Percentiles rank a stretch among this genome's conserved stretches.
Conservation (phyloP, 2,329 filamentous ascomycete genomes). For the Xylariaceae sp. region DNA sequence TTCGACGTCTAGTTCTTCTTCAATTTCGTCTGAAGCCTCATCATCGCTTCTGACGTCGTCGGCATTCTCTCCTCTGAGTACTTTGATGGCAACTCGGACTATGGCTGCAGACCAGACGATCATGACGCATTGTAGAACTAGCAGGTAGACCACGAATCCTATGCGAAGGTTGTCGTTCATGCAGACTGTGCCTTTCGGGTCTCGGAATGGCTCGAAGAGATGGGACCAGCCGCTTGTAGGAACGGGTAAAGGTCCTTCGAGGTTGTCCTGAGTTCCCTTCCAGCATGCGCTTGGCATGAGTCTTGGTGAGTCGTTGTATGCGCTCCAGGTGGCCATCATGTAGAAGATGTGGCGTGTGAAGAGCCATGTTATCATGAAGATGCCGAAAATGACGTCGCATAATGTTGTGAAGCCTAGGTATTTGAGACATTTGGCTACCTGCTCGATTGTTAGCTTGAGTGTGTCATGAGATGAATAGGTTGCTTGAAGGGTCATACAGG, state of each 20-base stretch:
- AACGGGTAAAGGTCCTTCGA: slow-evolving; percentile 53
- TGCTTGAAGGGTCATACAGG: slow-evolving; percentile 56
- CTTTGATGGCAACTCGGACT: slow-evolving; percentile 72
- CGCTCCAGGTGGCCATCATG: slow-evolving; percentile 74
- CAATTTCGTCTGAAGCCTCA: slow-evolving; percentile 66
- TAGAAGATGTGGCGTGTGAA: slow-evolving; percentile 77
- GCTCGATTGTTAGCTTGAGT: slow-evolving; percentile 7
- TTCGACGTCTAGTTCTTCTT: slow-evolving; percentile 31
- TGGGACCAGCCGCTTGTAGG: slow-evolving; percentile 53
- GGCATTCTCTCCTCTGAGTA: slow-evolving; percentile 70
- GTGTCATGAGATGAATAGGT: no score
- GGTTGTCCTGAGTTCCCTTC: slow-evolving; percentile 51
- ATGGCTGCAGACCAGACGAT: slow-evolving; percentile 88
- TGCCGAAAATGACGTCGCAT: slow-evolving; percentile 78
- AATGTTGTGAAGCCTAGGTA: slow-evolving; percentile 72
- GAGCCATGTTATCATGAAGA: slow-evolving; percentile 84
- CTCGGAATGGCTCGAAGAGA: slow-evolving; percentile 69
- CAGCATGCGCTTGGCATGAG: slow-evolving; percentile 71
- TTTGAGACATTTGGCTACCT: slow-evolving; percentile 89
- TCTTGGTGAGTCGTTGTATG: slow-evolving; percentile 62
- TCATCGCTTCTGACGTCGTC: slow-evolving; percentile 86
- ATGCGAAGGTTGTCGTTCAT: slow-evolving; percentile 72
- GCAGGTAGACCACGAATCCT: slow-evolving; percentile 71
- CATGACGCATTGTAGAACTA: slow-evolving; percentile 76
- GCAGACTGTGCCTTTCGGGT: slow-evolving; percentile 73